Conservation (phyloP, 2,329 filamentous ascomycete genomes). For the Phialocephala sp. region DNA sequence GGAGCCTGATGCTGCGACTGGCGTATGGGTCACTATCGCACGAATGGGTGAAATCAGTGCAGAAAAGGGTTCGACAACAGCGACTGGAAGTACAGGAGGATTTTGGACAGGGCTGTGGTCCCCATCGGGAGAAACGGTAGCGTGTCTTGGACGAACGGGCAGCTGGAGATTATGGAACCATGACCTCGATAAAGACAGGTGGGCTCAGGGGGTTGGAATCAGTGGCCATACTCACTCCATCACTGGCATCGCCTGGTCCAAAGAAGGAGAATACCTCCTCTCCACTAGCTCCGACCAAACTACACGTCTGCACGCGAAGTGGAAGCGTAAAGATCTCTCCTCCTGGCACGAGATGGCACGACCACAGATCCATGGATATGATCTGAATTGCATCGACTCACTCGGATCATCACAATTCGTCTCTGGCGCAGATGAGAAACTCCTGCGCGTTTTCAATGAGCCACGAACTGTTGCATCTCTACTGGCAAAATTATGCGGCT, state of each 20-base stretch:
- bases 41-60: slow-evolving; percentile 91
- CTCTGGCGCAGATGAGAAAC: slow-evolving; percentile 95
- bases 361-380: slow-evolving; percentile 97
- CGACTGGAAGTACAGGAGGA: slow-evolving; percentile 92
- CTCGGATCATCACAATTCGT: slow-evolving; percentile 80
- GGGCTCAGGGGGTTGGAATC: slow-evolving; percentile 78
- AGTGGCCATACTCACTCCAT: slow-evolving; percentile 85
- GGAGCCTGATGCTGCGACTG: slow-evolving; percentile 82
- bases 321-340: slow-evolving; percentile 58
- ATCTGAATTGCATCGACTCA: slow-evolving; percentile 90
- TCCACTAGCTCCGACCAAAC: slow-evolving; percentile 94
- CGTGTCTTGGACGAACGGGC: slow-evolving; percentile 86
- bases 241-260: slow-evolving; percentile 83
- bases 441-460: slow-evolving; percentile 93
- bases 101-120: slow-evolving; percentile 98
- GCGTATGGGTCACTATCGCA: slow-evolving; percentile 88
- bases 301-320: slow-evolving; percentile 82
- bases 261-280: slow-evolving; percentile 80
- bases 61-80: slow-evolving; percentile 94
- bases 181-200: slow-evolving; percentile 64
- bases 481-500: slow-evolving; percentile 70
- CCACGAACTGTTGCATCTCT: slow-evolving; percentile 82
- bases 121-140: slow-evolving; percentile 74
- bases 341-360: slow-evolving; percentile 97
- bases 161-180: slow-evolving; percentile 90